These are phyloP conservation scores for Fusarium fujikuroi DNA, from an alignment of 2,329 filamentous ascomycete species.

Conservation along the genomic window DNA sequence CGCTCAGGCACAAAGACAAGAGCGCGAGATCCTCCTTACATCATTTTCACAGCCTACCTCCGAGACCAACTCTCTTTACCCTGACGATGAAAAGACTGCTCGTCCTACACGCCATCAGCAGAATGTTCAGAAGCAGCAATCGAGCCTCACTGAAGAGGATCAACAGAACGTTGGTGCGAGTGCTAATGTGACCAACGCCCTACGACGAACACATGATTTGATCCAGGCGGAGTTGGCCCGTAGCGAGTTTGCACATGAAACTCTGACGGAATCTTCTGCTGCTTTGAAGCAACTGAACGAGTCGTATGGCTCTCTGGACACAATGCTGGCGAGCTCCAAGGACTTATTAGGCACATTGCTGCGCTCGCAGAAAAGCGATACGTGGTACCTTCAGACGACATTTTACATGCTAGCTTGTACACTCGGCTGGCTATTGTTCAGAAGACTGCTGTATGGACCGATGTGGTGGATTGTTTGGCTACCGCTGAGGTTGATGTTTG, in stretches of 20 bases:
- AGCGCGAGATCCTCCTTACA: constrained; percentile 80
- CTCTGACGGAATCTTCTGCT: constrained; percentile 83
- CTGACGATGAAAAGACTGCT: constrained; percentile 38
- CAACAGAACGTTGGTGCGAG: constrained; percentile 80
- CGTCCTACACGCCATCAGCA: constrained; percentile 43
- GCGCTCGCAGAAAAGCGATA: constrained; percentile 92
- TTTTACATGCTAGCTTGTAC: constrained; percentile 84
- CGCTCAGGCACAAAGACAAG: constrained; percentile 76
- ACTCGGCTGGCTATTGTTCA: constrained; percentile 85
- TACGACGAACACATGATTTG: constrained; percentile 86
- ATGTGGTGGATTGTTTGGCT: constrained; percentile 89
- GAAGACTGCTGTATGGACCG: constrained; percentile 87
- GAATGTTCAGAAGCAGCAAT: constrained; percentile 46
- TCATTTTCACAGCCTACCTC: constrained; percentile 63
- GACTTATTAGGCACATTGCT: constrained; percentile 82
- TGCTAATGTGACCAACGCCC: constrained; percentile 83
- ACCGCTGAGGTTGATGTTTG: constrained; percentile 76
- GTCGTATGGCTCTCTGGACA: constrained; percentile 82
- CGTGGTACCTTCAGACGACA: constrained; percentile 94
- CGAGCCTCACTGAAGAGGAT: constrained; percentile 68
- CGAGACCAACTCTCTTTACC: constrained; percentile 47
- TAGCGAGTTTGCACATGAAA: constrained; percentile 90
- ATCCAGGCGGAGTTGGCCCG: constrained; percentile 87
- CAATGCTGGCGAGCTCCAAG: constrained; percentile 77
- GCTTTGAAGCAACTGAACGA: constrained; percentile 84